Percentiles rank a stretch among this genome's conserved stretches.
Conservation (phyloP, 1,284 basidiomycete genomes). For the Lignosus rhinocerotis region DNA sequence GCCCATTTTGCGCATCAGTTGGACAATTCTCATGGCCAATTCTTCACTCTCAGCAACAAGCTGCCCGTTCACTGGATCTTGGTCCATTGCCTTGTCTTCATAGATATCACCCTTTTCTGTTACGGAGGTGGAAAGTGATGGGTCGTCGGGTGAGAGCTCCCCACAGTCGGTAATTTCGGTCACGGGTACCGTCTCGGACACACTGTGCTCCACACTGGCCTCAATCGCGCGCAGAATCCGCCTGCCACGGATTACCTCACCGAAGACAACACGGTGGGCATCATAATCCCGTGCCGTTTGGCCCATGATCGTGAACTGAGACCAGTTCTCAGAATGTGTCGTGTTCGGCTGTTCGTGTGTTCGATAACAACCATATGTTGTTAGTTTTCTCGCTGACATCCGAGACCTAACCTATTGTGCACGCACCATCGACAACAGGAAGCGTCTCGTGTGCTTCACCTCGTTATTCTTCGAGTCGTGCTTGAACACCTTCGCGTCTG, state of each 20-base stretch:
- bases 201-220: conserved; percentile 58
- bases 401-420: neutral
- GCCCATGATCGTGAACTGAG: conserved; percentile 93
- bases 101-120: conserved; percentile 59
- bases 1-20: conserved; percentile 66
- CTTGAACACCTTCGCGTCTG: conserved; percentile 91
- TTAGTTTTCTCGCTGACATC: neutral
- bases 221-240: conserved; percentile 85
- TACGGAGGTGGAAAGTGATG: conserved; percentile 46
- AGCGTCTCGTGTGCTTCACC: conserved; percentile 81
- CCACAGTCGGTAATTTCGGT: conserved; percentile 72
- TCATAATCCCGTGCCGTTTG: conserved; percentile 74
- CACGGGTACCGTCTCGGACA: conserved; percentile 63
- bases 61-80: conserved; percentile 56
- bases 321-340: conserved; percentile 88
- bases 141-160: conserved; percentile 65
- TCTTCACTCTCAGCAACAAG: conserved; percentile 61
- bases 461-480: conserved; percentile 92
- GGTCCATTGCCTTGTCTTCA: conserved; percentile 76
- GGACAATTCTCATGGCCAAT: conserved; percentile 64
- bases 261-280: conserved; percentile 88
- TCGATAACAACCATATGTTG: neutral
- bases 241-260: conserved; percentile 84
- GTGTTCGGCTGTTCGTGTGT: conserved; percentile 71
- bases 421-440: conserved; percentile 90